A percentile compares a stretch with the other conserved stretches of the same genome.
These are phyloP conservation scores for Pistacia integerrima DNA, from an alignment of 345 rosid genomes.

Conservation along the genomic window DNA sequence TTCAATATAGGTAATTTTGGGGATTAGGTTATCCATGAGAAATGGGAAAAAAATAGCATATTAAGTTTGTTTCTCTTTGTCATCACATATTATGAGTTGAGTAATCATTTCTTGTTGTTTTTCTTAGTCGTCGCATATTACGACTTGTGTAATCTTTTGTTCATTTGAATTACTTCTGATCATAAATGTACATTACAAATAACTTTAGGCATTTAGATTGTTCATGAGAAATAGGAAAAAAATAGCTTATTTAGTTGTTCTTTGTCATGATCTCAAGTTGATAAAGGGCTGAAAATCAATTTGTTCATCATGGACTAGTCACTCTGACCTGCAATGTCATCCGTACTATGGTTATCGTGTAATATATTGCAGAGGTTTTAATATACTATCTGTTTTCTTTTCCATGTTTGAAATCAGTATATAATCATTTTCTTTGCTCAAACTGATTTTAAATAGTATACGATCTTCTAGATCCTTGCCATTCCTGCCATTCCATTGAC, in stretches of 20 bases:
- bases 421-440: constrained; percentile 3
- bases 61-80: constrained; percentile 2
- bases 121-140: too few species aligned
- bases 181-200: too few species aligned
- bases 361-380: neutral
- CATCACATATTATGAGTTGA: neutral
- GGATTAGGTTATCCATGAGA: neutral
- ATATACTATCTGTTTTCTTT: neutral
- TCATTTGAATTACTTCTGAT: too few species aligned
- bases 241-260: too few species aligned
- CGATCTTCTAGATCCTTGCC: constrained; percentile 68
- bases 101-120: too few species aligned
- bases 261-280: too few species aligned
- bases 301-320: neutral
- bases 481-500: constrained; percentile 96
- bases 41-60: neutral
- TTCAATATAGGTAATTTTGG: neutral
- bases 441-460: constrained; percentile 15
- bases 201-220: too few species aligned
- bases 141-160: too few species aligned
- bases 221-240: too few species aligned
- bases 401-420: neutral
- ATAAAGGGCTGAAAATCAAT: neutral
- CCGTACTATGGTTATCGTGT: neutral
- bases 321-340: neutral